phyloP scores from a whole-genome alignment of 1,284 basidiomycete species.

The Ceratobasidium sp. region DNA sequence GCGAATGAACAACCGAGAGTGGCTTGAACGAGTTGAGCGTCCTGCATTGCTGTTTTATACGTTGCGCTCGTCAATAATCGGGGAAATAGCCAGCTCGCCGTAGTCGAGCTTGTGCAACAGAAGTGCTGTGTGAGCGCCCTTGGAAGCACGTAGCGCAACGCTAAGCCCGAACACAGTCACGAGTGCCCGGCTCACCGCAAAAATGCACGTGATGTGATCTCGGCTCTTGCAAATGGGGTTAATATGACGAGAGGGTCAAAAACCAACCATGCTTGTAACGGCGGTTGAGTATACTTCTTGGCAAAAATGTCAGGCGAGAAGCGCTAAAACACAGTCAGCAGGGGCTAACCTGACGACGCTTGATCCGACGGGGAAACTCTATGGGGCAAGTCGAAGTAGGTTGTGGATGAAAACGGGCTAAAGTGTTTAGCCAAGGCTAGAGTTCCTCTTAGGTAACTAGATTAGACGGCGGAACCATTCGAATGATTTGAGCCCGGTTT shows the following conservation, averaged over 20 bases:
- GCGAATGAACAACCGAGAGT: constrained; percentile 10
- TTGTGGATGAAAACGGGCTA: neutral
- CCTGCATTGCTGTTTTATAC: neutral
- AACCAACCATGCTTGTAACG: neutral
- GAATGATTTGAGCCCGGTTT: neutral
- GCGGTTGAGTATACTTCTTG: neutral
- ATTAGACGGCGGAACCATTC: constrained; percentile 6
- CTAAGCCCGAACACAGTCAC: neutral
- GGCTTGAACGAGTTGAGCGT: neutral
- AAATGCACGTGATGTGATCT: neutral
- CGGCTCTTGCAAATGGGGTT: constrained; percentile 8
- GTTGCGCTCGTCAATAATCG: neutral
- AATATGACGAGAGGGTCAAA: neutral
- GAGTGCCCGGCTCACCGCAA: neutral
- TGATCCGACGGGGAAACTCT: neutral
- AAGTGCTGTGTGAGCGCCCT: neutral
- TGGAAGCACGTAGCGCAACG: neutral
- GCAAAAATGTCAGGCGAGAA: neutral
- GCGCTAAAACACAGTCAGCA: neutral
- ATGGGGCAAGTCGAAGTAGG: neutral
- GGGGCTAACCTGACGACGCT: neutral
- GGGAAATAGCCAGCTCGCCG: constrained; percentile 22
- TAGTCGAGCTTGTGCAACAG: neutral
- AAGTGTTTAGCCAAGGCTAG: neutral
- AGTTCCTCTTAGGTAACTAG: neutral